Base-by-base conservation (phyloP, 139 green algal species). In the Chlorella ohadii region DNA sequence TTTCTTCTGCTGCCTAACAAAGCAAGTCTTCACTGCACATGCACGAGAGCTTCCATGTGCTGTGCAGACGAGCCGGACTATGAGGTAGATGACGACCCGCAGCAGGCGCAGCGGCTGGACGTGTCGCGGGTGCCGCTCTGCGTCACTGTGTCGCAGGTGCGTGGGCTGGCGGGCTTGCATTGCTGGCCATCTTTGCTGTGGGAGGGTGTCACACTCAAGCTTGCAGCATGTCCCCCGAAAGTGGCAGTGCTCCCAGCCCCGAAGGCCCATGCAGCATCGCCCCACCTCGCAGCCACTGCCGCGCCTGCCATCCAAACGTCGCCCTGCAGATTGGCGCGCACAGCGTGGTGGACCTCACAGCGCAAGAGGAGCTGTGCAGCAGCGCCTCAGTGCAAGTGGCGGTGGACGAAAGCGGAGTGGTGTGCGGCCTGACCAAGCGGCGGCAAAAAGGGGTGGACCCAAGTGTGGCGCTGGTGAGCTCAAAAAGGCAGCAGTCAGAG, bases 1-100 rank as follows among this genome's bases (percentile, higher is more conserved):
- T n/a, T n/a, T n/a, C n/a, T n/a, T n/a, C n/a, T n/a, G n/a, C n/a
- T n/a, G n/a, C n/a, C n/a, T n/a, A n/a, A n/a, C n/a, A n/a, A n/a
- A n/a, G n/a, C n/a, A n/a, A n/a, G n/a, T n/a, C n/a, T n/a, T n/a
- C n/a, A n/a, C n/a, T n/a, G n/a, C n/a, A n/a, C n/a, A n/a, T n/a
- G n/a, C n/a, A n/a, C n/a, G n/a, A n/a, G n/a, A n/a, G n/a, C n/a
- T n/a, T n/a, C n/a, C n/a, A n/a, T n/a, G n/a, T n/a, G n/a, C n/a
- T n/a, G n/a, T 39, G 88, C 75, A 41, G 86, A 90, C 25, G 87
- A 94, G 82, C 88, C 91, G 55, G 94, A 97, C 65, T 86, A 96
- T 41, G 92, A 97, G 82, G 81, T 96, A 19, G 92, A 94, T 68
- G 92, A 95, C 55, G 92, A 95, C 78, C 86, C 86, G 4, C 77